Evolutionary conservation across 2,329 filamentous ascomycete genomes (phyloP).

Genomic region (Pyricularia grisea): DNA sequence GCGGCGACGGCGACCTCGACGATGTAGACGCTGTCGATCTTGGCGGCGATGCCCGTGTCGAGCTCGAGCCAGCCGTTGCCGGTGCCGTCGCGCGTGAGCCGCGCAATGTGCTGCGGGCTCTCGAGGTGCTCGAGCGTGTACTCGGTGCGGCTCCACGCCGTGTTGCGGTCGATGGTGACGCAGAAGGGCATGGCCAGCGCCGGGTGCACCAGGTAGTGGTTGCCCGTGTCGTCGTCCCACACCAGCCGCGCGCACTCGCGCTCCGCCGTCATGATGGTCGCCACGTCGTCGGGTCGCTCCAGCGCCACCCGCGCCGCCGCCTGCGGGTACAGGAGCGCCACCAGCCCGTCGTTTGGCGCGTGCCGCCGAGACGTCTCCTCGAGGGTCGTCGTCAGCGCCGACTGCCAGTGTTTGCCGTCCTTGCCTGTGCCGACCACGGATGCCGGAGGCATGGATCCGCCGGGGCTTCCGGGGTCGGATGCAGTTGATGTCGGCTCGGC

Average conservation of each 20-base stretch:
- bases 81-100: conserved; percentile 49
- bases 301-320: conserved; percentile 55
- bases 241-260: conserved; percentile 61
- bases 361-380: conserved; percentile 44
- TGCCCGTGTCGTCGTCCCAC: conserved; percentile 55
- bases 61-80: conserved; percentile 52
- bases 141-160: conserved; percentile 51
- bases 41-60: conserved; percentile 48
- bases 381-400: conserved; percentile 47
- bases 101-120: conserved; percentile 49
- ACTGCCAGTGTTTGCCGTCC: conserved; percentile 43
- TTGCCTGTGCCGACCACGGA: conserved; percentile 35
- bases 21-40: conserved; percentile 52
- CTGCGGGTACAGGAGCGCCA: conserved; percentile 60
- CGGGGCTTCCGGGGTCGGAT: conserved; percentile 8
- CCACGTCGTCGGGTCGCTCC: conserved; percentile 48
- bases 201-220: conserved; percentile 55
- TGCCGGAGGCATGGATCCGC: conserved; percentile 24
- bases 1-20: conserved; percentile 54
- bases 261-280: conserved; percentile 53
- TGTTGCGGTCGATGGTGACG: conserved; percentile 46
- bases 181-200: conserved; percentile 55
- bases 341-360: conserved; percentile 50
- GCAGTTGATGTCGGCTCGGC: conserved; percentile 19
- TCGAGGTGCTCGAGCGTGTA: conserved; percentile 59